Evolutionary conservation across 805 yeast genomes (phyloP), one percentile per base, ranked within the genome.

Genomic region (Priceomyces castillae): DNA sequence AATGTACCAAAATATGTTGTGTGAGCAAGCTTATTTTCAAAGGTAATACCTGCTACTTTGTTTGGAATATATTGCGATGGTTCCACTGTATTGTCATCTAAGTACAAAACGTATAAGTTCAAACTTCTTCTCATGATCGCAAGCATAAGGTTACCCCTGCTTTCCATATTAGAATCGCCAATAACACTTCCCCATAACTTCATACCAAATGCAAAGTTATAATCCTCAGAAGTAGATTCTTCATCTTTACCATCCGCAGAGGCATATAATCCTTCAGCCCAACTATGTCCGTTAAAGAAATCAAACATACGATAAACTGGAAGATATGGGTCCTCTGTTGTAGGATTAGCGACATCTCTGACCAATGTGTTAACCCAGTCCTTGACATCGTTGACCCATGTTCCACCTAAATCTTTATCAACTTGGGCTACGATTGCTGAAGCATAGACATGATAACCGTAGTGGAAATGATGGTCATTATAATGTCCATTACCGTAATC

Each of bases 211-310:
- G 80, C 77, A 52, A 80, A 81, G 53, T 82, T 80, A 57, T 79
- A 79, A 56, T 85, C 92, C 57, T 86, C 92, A 34, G 86, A 78
- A 14, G 84, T 64, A 9, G 85, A 77, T 57, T 83, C 90, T 58
- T 83, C 84, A 56, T 84, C 84, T 50, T 81, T 79, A 31, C 90
- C 90, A 57, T 82, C 87, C 2, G 77, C 80, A 35, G 78, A 70
- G 10, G 72, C 76, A 53, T 74, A 78, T 17, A 85, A 56, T 2
- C 92, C 92, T 48, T 77, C 76, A 7, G 90, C 90, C 82, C 86
- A 82, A 22, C 86, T 78, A 56, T 85, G 92, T 6, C 92, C 90
- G 49, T 71, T 65, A 62, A 62, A 85, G 80, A 86, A 85, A 59
- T 84, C 90, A 62, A 84, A 85, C 43, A 72, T 67, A 46, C 90